Base-by-base conservation (phyloP, 2,329 filamentous ascomycete genomes). In the Monosporascus cannonballus region DNA sequence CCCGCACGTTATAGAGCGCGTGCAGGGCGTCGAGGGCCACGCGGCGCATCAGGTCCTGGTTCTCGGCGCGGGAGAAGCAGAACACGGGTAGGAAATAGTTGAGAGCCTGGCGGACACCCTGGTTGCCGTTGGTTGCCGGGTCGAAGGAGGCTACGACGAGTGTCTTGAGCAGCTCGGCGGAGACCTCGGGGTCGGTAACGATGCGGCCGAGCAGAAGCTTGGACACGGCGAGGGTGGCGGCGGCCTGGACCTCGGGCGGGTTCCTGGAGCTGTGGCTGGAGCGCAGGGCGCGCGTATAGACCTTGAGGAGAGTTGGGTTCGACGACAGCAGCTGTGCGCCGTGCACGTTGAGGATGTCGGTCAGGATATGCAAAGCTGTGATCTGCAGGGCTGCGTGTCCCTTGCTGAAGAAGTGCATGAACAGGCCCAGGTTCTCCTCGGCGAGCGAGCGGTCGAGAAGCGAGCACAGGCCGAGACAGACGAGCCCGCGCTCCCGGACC, bases 1-100 rank as follows among this genome's bases (percentile, higher is more conserved):
- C 87, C 11, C 87, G 80, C 9, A 89, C 76, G 54, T 86, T 87
- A 63, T 87, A 81, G 7, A 96, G 79, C 14, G 86, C 83, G 57
- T 90, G 86, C 9, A 97, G 74, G 0, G 90, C 84, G 25, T 87
- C 81, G 2, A 93, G 80, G 0, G 87, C 82, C 20, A 96, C 81
- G 18, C 76, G 73, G 6, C 84, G 83, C 87, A 97, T 91, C 36
- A 90, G 79, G 27, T 87, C 81, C 57, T 94, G 91, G 64, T 96
- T 96, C 57, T 89, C 87, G 4, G 85, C 70, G 3, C 89, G 81
- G 7, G 88, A 92, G 70, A 93, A 96, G 69, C 90, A 94, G 73
- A 95, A 97, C 0, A 96, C 92, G 0, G 93, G 93, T 37, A 97
- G 75, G 77, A 96, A 96, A 70, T 97, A 97, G 59, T 89, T 90